Evolutionary conservation across 2,329 filamentous ascomycete genomes (phyloP).

Genomic region (Sphaerulina populicola): DNA sequence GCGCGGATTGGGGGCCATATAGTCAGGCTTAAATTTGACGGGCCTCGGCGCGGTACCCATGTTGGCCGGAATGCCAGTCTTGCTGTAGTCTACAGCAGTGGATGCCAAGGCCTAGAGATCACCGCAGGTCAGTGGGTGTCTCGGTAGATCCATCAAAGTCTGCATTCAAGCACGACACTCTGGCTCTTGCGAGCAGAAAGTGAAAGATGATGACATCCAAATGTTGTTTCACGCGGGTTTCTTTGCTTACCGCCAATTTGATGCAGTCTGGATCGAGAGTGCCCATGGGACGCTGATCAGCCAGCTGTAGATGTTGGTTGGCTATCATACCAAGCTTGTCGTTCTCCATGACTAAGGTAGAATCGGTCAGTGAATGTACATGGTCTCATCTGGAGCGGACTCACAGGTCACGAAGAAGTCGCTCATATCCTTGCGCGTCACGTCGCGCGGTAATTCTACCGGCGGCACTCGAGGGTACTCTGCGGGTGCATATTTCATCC

Average conservation of each 20-base stretch:
- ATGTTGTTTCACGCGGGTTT: too few species aligned
- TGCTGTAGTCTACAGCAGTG: constrained; percentile 35
- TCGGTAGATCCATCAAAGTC: too few species aligned
- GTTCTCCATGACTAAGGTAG: constrained; percentile 51
- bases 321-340: constrained; percentile 39
- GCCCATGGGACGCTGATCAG: constrained; percentile 32
- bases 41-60: constrained; percentile 42
- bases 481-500: constrained; percentile 48
- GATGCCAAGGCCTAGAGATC: constrained; percentile 29
- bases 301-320: constrained; percentile 36
- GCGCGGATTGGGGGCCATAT: constrained; percentile 46
- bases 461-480: constrained; percentile 58
- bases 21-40: constrained; percentile 41
- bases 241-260: constrained; percentile 27
- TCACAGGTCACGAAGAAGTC: constrained; percentile 66
- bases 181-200: too few species aligned
- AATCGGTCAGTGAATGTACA: constrained; percentile 17
- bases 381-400: constrained; percentile 28
- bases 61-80: constrained; percentile 52
- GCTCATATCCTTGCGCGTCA: constrained; percentile 59
- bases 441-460: constrained; percentile 51
- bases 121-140: too few species aligned
- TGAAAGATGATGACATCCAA: too few species aligned
- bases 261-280: constrained; percentile 33
- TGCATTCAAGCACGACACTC: too few species aligned